phyloP scores from a whole-genome alignment of 768 basidiomycete species.

The Lentinus brumalis region DNA sequence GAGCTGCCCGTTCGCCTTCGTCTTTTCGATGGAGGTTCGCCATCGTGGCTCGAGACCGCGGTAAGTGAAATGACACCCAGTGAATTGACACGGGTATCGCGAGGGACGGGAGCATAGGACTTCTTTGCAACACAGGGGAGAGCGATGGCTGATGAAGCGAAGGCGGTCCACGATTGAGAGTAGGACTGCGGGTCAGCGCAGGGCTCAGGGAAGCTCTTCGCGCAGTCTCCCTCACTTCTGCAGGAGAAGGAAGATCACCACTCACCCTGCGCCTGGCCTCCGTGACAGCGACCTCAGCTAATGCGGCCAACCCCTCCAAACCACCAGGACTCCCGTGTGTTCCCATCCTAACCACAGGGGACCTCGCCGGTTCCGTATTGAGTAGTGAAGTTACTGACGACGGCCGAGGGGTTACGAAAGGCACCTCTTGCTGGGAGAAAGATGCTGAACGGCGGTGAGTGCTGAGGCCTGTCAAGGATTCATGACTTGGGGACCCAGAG shows the following conservation, averaged over 20 bases:
- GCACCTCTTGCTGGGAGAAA: slow-evolving; percentile 1
- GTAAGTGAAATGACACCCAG: slow-evolving; percentile 11
- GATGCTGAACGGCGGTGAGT: slow-evolving; percentile 6
- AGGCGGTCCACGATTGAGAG: slow-evolving; percentile 11
- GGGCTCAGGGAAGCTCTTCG: slow-evolving; percentile 20
- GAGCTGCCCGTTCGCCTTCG: slow-evolving; percentile 23
- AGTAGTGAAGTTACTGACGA: slow-evolving; percentile 22
- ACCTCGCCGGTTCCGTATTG: slow-evolving; percentile 24
- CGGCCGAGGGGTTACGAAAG: slow-evolving; percentile 7
- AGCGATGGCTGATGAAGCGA: slow-evolving; percentile 7
- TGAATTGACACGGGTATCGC: slow-evolving; percentile 18
- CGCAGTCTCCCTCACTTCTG: slow-evolving; percentile 6
- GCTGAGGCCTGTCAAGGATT: not conserved
- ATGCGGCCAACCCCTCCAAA: slow-evolving; percentile 55
- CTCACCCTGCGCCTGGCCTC: slow-evolving; percentile 61
- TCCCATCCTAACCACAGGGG: slow-evolving; percentile 20
- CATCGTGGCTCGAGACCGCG: slow-evolving; percentile 7
- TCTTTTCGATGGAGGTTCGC: slow-evolving; percentile 24
- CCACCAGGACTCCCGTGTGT: slow-evolving; percentile 17
- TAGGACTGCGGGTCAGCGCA: slow-evolving; percentile 21
- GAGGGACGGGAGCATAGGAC: slow-evolving; percentile 13
- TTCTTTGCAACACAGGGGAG: slow-evolving; percentile 11
- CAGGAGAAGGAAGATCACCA: slow-evolving; percentile 24
- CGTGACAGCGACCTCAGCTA: slow-evolving; percentile 66
- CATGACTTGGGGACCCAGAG: not conserved